Percentiles rank a stretch among this genome's conserved stretches.
phyloP scores from a whole-genome alignment of 2,329 filamentous ascomycete species.

The Lanzia echinophila region DNA sequence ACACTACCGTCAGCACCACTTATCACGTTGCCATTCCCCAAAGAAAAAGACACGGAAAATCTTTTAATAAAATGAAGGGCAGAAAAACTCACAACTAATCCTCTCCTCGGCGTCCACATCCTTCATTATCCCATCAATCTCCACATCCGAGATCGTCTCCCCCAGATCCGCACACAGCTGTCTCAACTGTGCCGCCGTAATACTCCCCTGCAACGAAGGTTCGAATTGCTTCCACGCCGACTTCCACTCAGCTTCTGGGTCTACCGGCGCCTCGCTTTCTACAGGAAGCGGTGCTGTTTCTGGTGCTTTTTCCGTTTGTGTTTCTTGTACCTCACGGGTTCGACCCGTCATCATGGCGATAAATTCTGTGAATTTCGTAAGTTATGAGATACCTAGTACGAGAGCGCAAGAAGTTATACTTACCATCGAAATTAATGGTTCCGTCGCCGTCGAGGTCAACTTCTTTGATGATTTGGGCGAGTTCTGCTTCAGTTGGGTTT shows the following conservation, averaged over 20 bases:
- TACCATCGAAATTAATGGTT: conserved; percentile 58
- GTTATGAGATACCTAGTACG: neutral
- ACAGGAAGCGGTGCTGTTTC: neutral
- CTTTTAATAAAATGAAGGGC: too few species aligned
- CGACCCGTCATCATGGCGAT: conserved; percentile 39
- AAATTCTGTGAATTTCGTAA: conserved; percentile 30
- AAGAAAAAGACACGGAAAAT: neutral
- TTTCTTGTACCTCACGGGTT: conserved; percentile 16
- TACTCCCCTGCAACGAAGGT: conserved; percentile 30
- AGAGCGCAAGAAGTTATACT: neutral
- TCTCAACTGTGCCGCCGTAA: conserved; percentile 31
- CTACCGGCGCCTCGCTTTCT: neutral
- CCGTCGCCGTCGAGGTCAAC: conserved; percentile 59
- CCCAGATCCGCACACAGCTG: conserved; percentile 31
- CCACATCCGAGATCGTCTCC: conserved; percentile 30
- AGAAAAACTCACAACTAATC: conserved; percentile 31
- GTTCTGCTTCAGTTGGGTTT: conserved; percentile 33
- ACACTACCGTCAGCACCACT: neutral
- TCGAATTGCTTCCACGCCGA: conserved; percentile 34
- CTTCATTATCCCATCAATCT: conserved; percentile 31
- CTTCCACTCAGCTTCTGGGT: conserved; percentile 27
- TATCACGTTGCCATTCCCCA: neutral
- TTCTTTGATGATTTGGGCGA: conserved; percentile 62
- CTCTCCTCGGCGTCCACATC: conserved; percentile 33
- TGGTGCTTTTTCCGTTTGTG: neutral